Percentiles rank a stretch among this genome's conserved stretches.
These are phyloP conservation scores for Paecilomyces fulvus DNA, from an alignment of 2,329 filamentous ascomycete species.

Conservation along the genomic window DNA sequence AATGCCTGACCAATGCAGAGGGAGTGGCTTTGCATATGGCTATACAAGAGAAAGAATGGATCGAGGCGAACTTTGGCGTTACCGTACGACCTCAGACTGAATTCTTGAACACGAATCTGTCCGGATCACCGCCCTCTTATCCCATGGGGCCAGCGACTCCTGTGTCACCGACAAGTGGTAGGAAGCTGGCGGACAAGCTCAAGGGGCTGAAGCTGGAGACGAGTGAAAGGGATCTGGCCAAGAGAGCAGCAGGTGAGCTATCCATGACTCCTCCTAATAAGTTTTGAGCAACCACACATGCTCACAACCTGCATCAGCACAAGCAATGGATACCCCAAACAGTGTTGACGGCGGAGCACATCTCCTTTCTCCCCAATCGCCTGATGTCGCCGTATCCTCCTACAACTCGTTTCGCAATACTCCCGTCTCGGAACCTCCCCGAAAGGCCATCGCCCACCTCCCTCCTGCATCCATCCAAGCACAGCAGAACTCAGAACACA, in stretches of 20 bases:
- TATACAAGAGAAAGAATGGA: conserved; percentile 74
- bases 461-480: conserved; percentile 32
- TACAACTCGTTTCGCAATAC: conserved; percentile 48
- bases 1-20: conserved; percentile 66
- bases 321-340: neutral
- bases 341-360: conserved; percentile 21
- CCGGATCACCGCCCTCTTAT: conserved; percentile 15
- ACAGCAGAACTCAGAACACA: conserved; percentile 21
- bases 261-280: conserved; percentile 17
- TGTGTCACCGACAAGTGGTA: conserved; percentile 54
- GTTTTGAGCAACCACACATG: conserved; percentile 17
- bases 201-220: conserved; percentile 72
- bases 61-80: conserved; percentile 70
- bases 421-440: conserved; percentile 8
- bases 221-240: conserved; percentile 55
- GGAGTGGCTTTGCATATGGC: conserved; percentile 80
- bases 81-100: conserved; percentile 28
- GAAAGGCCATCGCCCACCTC: conserved; percentile 24
- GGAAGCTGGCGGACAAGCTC: conserved; percentile 68
- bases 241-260: conserved; percentile 41
- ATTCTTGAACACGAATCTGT: conserved; percentile 12
- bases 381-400: conserved; percentile 55
- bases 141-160: conserved; percentile 47
- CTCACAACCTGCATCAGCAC: conserved; percentile 7
- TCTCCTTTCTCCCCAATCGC: conserved; percentile 54